Conservation (phyloP, 73 alveolate species). For the Paramecium biaurelia region DNA sequence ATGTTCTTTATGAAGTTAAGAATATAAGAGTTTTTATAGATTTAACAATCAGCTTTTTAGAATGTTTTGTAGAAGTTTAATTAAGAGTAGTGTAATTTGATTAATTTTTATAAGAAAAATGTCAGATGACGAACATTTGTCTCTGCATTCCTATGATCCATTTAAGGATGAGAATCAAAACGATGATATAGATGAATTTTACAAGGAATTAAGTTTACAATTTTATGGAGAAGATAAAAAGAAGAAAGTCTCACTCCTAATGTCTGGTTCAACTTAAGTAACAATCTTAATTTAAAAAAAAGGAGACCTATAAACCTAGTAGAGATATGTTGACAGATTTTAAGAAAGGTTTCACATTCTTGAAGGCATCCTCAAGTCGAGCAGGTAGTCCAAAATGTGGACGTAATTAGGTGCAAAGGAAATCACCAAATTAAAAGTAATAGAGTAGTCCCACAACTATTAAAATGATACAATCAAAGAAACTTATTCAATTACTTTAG, state of each 20-base stretch:
- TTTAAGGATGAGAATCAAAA: background rate
- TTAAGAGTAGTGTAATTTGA: background rate
- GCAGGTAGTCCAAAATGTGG: background rate
- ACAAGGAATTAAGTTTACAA: background rate
- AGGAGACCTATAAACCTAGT: background rate
- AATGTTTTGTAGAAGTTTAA: background rate
- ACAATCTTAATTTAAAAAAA: background rate
- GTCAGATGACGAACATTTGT: conserved; percentile 16
- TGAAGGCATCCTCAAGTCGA: background rate
- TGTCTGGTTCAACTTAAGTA: conserved; percentile 48
- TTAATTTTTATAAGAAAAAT: background rate
- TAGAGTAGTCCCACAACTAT: background rate
- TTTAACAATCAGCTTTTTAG: no score
- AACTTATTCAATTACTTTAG: background rate
- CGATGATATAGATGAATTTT: conserved; percentile 10
- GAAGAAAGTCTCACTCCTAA: conserved; percentile 17
- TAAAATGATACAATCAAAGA: background rate
- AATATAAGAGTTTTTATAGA: background rate
- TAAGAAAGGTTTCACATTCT: background rate
- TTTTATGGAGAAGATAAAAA: conserved; percentile 9
- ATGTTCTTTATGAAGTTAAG: background rate
- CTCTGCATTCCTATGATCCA: conserved; percentile 10
- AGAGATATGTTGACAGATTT: background rate
- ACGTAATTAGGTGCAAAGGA: background rate
- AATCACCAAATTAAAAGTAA: background rate